Evolutionary conservation across 2,329 filamentous ascomycete species (phyloP).

Genomic region (Elsinoe necatrix): DNA sequence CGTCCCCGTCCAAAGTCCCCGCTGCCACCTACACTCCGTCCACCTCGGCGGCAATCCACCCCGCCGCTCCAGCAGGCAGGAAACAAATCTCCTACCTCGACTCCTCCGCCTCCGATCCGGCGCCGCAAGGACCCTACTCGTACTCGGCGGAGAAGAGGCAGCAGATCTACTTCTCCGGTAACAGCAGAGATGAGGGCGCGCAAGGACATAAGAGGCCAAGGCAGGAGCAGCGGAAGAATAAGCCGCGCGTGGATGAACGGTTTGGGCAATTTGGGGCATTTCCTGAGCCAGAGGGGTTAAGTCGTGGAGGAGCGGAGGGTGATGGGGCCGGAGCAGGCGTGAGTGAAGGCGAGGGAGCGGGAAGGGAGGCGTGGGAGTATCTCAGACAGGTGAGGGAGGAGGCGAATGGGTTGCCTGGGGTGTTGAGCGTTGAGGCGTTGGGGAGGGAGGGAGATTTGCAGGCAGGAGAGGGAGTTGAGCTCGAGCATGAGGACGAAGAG

Average conservation of each 20-base stretch:
- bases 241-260: conserved; percentile 48
- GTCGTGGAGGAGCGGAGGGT: neutral
- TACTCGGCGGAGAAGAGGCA: conserved; percentile 14
- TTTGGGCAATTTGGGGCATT: conserved; percentile 68
- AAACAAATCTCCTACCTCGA: conserved; percentile 18
- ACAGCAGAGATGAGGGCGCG: neutral
- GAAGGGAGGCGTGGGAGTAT: conserved; percentile 61
- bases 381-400: conserved; percentile 62
- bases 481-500: conserved; percentile 33
- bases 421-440: neutral
- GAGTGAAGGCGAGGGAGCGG: conserved; percentile 29
- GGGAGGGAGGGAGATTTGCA: neutral
- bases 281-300: conserved; percentile 41
- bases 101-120: conserved; percentile 10
- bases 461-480: too few relatives aligned
- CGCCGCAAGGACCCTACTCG: conserved; percentile 15
- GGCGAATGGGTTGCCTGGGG: conserved; percentile 9
- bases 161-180: conserved; percentile 16
- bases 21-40: conserved; percentile 34
- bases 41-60: too few relatives aligned
- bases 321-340: neutral
- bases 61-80: neutral
- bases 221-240: conserved; percentile 19
- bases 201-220: neutral
- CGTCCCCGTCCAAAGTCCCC: neutral